These are phyloP conservation scores for Trichoderma simmonsii DNA, from an alignment of 2,329 filamentous ascomycete species.

Conservation along the genomic window DNA sequence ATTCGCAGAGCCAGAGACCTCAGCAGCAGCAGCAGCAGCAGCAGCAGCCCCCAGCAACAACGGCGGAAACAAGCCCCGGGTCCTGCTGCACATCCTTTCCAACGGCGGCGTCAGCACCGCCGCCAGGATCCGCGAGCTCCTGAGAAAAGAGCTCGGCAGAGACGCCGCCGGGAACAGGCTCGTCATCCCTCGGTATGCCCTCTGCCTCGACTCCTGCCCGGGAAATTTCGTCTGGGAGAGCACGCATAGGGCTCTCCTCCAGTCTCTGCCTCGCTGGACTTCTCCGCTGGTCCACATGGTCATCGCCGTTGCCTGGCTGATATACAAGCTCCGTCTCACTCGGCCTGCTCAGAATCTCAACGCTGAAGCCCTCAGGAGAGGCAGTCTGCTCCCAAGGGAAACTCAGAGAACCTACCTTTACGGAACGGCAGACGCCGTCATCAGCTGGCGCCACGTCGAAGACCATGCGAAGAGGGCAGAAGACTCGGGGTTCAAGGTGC, in stretches of 20 bases:
- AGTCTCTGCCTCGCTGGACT: constrained; percentile 33
- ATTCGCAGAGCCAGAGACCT: constrained; percentile 26
- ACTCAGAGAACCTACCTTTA: constrained; percentile 51
- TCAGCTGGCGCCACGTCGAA: constrained; percentile 47
- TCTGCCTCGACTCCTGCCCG: constrained; percentile 48
- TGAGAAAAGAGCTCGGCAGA: constrained; percentile 24
- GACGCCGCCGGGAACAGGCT: constrained; percentile 9
- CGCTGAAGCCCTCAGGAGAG: constrained; percentile 38
- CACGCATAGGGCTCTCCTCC: constrained; percentile 39
- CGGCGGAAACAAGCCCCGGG: constrained; percentile 23
- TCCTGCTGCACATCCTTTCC: constrained; percentile 51
- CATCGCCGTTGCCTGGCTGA: constrained; percentile 32
- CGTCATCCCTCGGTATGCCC: constrained; percentile 40
- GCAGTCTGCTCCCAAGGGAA: constrained; percentile 35
- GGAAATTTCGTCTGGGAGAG: constrained; percentile 41
- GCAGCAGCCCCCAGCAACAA: background rate
- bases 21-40: too few species aligned
- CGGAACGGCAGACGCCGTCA: constrained; percentile 45
- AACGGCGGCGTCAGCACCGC: constrained; percentile 49
- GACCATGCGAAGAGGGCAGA: constrained; percentile 43
- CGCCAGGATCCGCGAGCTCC: constrained; percentile 31
- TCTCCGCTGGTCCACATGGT: constrained; percentile 36
- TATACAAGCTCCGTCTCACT: constrained; percentile 31
- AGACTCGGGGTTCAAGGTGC: constrained; percentile 39
- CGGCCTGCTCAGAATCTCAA: constrained; percentile 33